Evolutionary conservation across 257 asterid species (phyloP), one percentile per base, ranked within the genome.

Genomic region (Capsicum baccatum): DNA sequence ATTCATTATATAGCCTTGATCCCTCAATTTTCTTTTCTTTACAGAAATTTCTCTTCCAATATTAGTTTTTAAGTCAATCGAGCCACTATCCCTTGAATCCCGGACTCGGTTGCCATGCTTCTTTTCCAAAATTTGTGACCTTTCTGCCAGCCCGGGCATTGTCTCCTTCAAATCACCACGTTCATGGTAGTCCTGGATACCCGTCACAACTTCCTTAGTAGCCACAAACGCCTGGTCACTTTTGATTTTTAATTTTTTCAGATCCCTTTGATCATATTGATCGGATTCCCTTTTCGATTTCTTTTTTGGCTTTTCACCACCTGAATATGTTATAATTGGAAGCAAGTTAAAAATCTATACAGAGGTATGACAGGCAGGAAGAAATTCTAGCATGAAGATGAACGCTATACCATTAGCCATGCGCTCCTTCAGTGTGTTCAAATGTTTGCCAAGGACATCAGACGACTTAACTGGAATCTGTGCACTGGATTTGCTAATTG

Each of bases 11-110:
- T 83, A 67, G 85, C 76, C 88, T 83, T 83, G 81, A 87, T 89
- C 91, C 90, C 84, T 91, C 71, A 90, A 78, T 80, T 91, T 92
- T 89, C 94, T 91, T 89, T 88, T 93, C 91, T 91, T 91, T 39
- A 83, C 63, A 85, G 93, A 86, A 62, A 85, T 56, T 84, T 87
- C 90, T 66, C 79, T 79, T 63, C 83, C 84, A 35, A 83, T 86
- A 83, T 84, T 83, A 39, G 86, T 35, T 83, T 88, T 88, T 55
- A 84, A 39, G 82, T 79, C 86, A 83, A 83, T 44, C 21, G 83
- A 87, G 70, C 78, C 89, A 84, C 76, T 84, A 83, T 83, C 89
- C 60, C 86, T 85, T 54, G 92, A 83, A 85, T 88, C 91, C 83
- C 87, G 88, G 84, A 54, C 83, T 17, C 42, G 71, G 68, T 89